Base-by-base conservation (phyloP, 1,284 basidiomycete genomes). In the Moesziomyces sp. region DNA sequence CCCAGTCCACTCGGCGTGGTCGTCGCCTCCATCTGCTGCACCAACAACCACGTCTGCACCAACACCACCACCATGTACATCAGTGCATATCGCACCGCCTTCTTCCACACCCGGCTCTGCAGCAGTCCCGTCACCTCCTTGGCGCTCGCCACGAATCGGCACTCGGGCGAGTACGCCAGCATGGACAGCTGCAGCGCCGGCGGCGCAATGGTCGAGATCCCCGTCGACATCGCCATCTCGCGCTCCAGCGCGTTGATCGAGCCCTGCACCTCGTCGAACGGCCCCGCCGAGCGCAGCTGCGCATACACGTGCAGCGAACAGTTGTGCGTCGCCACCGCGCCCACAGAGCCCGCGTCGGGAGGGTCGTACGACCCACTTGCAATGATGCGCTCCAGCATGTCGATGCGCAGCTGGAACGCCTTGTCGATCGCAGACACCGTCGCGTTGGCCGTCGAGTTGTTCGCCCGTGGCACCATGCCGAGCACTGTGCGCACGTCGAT, bases 221-320 rank as follows among this genome's bases (percentile, higher is more conserved):
- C 84, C 0, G 79, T 80, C 0, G 84, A 78, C 8, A 69, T 56
- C 23, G 59, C 58, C 18, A 77, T 58, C 19, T 82, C 77, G 9
- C 54, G 19, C 58, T 85, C 83, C 49, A 76, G 79, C n/a, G 79
- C 76, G n/a, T 60, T 33, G 46, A 84, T 69, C 9, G 65, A 55
- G 1, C 57, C 33, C 5, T 72, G 65, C 0, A 77, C 30, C 40
- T 57, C 58, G 6, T 35, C 21, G 3, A 46, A 14, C 1, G 53
- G 19, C 0, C 82, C 80, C 1, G 84, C 66, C 3, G 81, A 76
- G 14, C 48, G 21, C 8, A 85, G 63, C 8, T 80, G 70, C 1
- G 71, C 84, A 47, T 82, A 85, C 49, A 85, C 54, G 46, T 79
- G 63, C 21, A 85, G 82, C 24, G 80, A 74, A 57, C 84, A 85